Evolutionary conservation across 2,329 filamentous ascomycete species (phyloP), one percentile per base, ranked within the genome.

Genomic region (Ilyonectria sp.): DNA sequence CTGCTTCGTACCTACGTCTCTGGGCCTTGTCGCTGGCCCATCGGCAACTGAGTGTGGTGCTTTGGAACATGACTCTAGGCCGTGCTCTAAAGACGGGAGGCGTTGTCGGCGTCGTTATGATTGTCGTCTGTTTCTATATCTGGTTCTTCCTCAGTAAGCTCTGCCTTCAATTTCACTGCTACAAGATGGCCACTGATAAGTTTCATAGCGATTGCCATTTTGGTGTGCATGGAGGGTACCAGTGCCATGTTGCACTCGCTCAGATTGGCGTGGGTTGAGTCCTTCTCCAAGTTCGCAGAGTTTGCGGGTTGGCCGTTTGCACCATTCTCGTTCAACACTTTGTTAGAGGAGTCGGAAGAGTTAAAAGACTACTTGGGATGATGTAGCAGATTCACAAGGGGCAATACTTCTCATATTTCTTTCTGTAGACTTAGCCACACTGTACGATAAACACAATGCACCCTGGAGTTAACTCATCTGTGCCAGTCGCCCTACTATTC

Each of bases 1-100:
- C 96, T 4, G 96, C 96, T 6, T 99, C 96, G 1, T 99, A 99
- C 83, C 92, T 99, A 54, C 96, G 96, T 86, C 93, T 99, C 50
- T 99, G 96, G 96, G 96, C 96, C 35, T 83, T 99, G 75, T 99
- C 96, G 2, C 91, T 99, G 68, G 96, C 96, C 35, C 96, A 99
- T 86, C 96, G 98, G 82, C 96, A 98, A 87, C 91, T 99, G 68
- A 97, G 94, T 56, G 92, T 95, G 71, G 96, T 99, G 70, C 89
- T 99, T 54, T 99, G 96, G 96, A 89, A 89, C 76, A 99, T 99
- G 96, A 99, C 96, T 1, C 86, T 99, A 56, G 92, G 88, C 33
- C 91, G 91, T 58, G 92, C 93, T 4, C 92, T 99, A 65, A 83
- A 83, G 26, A 89, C 86, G 73, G 86, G 85, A 1, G 93, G 93